A percentile compares a stretch with the other conserved stretches of the same genome.
Conservation (phyloP, 139 green algal species). For the Diplosphaera chodatii region DNA sequence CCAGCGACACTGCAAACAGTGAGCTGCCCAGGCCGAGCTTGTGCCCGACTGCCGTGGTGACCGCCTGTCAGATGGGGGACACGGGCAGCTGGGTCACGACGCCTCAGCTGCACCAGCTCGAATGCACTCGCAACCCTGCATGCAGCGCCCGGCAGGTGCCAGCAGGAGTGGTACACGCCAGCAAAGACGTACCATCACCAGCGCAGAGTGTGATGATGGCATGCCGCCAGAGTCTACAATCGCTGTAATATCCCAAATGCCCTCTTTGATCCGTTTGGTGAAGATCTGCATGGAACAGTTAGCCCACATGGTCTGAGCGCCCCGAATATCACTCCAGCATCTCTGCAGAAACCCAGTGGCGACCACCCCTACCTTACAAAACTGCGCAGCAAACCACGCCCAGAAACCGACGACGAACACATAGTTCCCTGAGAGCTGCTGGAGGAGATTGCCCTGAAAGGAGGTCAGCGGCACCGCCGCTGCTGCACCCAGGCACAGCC, state of each 20-base stretch:
- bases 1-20: conserved; percentile 81
- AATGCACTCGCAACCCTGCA: too few species aligned
- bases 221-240: conserved; percentile 92
- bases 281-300: conserved; percentile 85
- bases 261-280: conserved; percentile 74
- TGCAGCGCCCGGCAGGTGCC: too few species aligned
- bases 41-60: conserved; percentile 86
- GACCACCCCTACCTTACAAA: conserved; percentile 70
- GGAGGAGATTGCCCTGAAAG: background rate
- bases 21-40: conserved; percentile 73
- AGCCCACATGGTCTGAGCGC: too few species aligned
- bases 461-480: background rate
- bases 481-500: background rate
- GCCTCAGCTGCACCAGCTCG: too few species aligned
- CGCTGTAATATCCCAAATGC: conserved; percentile 68
- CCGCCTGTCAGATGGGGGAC: too few species aligned
- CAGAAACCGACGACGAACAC: conserved; percentile 85
- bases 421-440: conserved; percentile 57
- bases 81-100: too few species aligned
- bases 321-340: background rate
- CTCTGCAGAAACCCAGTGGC: too few species aligned
- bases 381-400: conserved; percentile 81
- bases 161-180: too few species aligned
- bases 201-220: conserved; percentile 93
- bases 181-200: conserved; percentile 72